phyloP scores from a whole-genome alignment of 805 yeast species.

The Cephaloascus fragrans region DNA sequence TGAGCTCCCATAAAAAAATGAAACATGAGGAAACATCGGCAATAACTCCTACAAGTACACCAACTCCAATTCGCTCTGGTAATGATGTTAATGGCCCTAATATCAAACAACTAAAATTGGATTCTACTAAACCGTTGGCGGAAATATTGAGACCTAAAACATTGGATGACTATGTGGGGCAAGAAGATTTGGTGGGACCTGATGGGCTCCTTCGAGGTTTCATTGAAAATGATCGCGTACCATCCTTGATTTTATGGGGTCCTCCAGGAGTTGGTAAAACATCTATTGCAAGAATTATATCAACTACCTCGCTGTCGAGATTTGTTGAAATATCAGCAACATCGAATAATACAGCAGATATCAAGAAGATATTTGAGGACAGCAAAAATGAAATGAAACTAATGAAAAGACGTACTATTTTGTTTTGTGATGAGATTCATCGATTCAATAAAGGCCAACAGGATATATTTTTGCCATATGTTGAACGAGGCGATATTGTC shows the following conservation, averaged over 20 bases:
- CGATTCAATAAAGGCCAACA: slow-evolving; percentile 82
- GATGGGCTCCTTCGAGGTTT: slow-evolving; percentile 61
- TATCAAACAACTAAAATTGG: not conserved
- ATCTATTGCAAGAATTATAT: slow-evolving; percentile 63
- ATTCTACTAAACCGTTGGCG: slow-evolving; percentile 43
- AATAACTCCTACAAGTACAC: too few species aligned
- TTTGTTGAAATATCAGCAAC: slow-evolving; percentile 86
- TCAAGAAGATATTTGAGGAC: slow-evolving; percentile 51
- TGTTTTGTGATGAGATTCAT: slow-evolving; percentile 91
- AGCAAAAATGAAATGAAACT: slow-evolving; percentile 33
- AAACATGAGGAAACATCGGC: not conserved
- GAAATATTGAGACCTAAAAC: slow-evolving; percentile 74
- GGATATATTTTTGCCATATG: slow-evolving; percentile 73
- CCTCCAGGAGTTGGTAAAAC: slow-evolving; percentile 97
- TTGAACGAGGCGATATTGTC: slow-evolving; percentile 74
- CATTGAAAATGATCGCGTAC: slow-evolving; percentile 53
- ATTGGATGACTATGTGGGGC: slow-evolving; percentile 75
- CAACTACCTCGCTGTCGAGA: slow-evolving; percentile 39
- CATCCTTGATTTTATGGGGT: slow-evolving; percentile 89
- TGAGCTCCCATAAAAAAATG: not conserved
- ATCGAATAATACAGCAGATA: slow-evolving; percentile 53
- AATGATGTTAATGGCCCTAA: too few species aligned
- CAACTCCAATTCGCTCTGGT: too few species aligned
- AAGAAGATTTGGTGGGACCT: slow-evolving; percentile 60
- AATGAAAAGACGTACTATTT: slow-evolving; percentile 47